phyloP scores from a whole-genome alignment of 1,139 yeast species.

The Suhomyces guaymorum region DNA sequence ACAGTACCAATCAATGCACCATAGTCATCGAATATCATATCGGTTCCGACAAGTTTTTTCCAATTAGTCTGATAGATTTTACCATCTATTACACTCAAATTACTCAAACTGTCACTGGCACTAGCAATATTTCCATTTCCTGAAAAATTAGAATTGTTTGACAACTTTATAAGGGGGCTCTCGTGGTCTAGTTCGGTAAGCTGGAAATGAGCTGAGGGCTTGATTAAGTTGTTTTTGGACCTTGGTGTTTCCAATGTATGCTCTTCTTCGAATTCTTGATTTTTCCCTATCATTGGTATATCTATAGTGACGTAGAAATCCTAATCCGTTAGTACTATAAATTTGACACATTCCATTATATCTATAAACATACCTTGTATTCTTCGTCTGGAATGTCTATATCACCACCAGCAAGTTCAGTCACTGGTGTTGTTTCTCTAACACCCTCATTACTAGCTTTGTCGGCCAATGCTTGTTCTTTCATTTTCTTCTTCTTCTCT shows the following conservation, averaged over 20 bases:
- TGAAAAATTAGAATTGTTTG: slow-evolving; percentile 28
- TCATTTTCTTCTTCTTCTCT: slow-evolving; percentile 16
- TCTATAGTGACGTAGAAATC: slow-evolving; percentile 46
- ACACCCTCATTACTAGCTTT: slow-evolving; percentile 13
- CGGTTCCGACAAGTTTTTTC: slow-evolving; percentile 82
- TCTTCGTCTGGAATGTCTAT: slow-evolving; percentile 24
- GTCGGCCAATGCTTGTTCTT: slow-evolving; percentile 11
- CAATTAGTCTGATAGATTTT: slow-evolving; percentile 73
- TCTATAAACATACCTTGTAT: slow-evolving; percentile 39
- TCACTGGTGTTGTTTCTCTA: slow-evolving; percentile 18
- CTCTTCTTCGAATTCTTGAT: slow-evolving; percentile 17
- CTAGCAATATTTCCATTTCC: slow-evolving; percentile 7
- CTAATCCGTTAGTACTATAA: slow-evolving; percentile 25
- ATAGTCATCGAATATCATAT: slow-evolving; percentile 60
- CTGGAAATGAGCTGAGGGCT: slow-evolving; percentile 46
- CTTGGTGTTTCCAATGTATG: slow-evolving; percentile 16
- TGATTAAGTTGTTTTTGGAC: slow-evolving; percentile 26
- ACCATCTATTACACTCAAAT: slow-evolving; percentile 40
- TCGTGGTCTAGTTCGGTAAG: slow-evolving; percentile 37
- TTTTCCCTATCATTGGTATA: slow-evolving; percentile 38
- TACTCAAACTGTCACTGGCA: slow-evolving; percentile 23
- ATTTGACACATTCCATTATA: slow-evolving; percentile 6
- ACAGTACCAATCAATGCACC: slow-evolving; percentile 52
- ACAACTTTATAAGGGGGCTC: slow-evolving; percentile 40
- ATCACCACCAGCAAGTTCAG: slow-evolving; percentile 18